phyloP scores from a whole-genome alignment of 78 protist species.

The Pelomyxa schiedti region DNA sequence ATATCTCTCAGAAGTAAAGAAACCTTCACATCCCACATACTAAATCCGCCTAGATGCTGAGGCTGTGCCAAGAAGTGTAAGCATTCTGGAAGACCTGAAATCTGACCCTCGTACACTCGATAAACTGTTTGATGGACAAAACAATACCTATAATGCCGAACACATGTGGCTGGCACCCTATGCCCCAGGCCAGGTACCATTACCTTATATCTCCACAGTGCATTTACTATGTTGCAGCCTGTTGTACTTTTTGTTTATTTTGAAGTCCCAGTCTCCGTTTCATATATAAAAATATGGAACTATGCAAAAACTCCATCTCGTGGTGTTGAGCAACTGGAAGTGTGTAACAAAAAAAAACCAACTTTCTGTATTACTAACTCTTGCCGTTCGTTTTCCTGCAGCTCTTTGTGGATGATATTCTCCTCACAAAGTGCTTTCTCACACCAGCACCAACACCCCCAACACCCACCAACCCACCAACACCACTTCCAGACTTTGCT shows the following conservation, averaged over 20 bases:
- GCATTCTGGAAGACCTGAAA: background rate
- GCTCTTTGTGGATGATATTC: constrained; percentile 21
- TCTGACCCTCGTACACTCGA: constrained; percentile 5
- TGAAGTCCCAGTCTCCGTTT: constrained; percentile 29
- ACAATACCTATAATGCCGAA: constrained; percentile 21
- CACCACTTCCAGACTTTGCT: background rate
- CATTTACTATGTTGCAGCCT: background rate
- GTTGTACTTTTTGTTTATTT: constrained; percentile 21
- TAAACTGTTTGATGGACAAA: constrained; percentile 33
- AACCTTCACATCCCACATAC: background rate
- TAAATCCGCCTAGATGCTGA: background rate
- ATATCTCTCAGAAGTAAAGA: background rate
- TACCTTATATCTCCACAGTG: background rate
- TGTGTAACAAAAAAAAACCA: too few species aligned
- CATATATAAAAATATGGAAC: constrained; percentile 50
- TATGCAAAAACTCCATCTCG: constrained; percentile 26
- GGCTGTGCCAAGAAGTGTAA: constrained; percentile 3
- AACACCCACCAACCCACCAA: background rate
- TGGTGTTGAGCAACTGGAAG: constrained; percentile 39
- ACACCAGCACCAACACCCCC: constrained; percentile 9
- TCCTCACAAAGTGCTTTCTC: constrained; percentile 25
- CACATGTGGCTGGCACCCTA: constrained; percentile 56
- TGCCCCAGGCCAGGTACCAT: background rate
- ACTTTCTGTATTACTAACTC: too few species aligned
- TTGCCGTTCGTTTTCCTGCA: too few species aligned